Percentiles rank a stretch among this genome's conserved stretches.
Evolutionary conservation across 495 filamentous ascomycete species (phyloP).

Genomic region (Penicillium bialowiezense): DNA sequence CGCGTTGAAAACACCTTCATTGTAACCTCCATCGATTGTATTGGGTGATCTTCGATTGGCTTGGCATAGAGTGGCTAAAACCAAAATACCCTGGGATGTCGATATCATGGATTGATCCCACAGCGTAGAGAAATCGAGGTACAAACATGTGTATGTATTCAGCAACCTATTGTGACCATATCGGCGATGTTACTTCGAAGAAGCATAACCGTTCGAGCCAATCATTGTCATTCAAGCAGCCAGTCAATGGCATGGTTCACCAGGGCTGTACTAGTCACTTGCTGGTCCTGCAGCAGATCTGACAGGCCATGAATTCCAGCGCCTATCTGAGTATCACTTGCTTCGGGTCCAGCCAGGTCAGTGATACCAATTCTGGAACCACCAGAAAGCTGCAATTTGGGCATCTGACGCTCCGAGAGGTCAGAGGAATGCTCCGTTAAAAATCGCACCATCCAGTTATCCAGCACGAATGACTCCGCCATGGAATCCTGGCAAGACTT

Average conservation of each 20-base stretch:
- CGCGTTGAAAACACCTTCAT: too few relatives aligned
- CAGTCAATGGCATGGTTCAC: slow-evolving; percentile 16
- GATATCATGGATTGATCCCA: too few relatives aligned
- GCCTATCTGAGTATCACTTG: neutral
- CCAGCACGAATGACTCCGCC: slow-evolving; percentile 20
- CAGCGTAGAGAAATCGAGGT: too few relatives aligned
- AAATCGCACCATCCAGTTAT: slow-evolving; percentile 29
- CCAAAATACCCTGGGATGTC: too few relatives aligned
- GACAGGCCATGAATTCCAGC: slow-evolving; percentile 3
- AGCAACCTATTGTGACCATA: too few relatives aligned
- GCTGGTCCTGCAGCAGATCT: slow-evolving; percentile 8
- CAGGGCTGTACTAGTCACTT: slow-evolving; percentile 12
- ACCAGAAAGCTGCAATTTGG: neutral
- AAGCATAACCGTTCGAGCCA: too few relatives aligned
- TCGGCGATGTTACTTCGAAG: too few relatives aligned
- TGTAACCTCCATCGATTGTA: too few relatives aligned
- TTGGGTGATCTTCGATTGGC: too few relatives aligned
- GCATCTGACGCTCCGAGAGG: neutral
- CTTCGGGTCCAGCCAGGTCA: neutral
- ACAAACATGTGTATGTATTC: too few relatives aligned
- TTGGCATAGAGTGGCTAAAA: too few relatives aligned
- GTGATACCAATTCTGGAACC: neutral
- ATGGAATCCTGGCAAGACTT: slow-evolving; percentile 18
- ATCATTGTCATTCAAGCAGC: slow-evolving; percentile 7
- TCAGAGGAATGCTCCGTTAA: slow-evolving; percentile 21